Evolutionary conservation across 768 basidiomycete species (phyloP).

Genomic region (Boletus edulis): DNA sequence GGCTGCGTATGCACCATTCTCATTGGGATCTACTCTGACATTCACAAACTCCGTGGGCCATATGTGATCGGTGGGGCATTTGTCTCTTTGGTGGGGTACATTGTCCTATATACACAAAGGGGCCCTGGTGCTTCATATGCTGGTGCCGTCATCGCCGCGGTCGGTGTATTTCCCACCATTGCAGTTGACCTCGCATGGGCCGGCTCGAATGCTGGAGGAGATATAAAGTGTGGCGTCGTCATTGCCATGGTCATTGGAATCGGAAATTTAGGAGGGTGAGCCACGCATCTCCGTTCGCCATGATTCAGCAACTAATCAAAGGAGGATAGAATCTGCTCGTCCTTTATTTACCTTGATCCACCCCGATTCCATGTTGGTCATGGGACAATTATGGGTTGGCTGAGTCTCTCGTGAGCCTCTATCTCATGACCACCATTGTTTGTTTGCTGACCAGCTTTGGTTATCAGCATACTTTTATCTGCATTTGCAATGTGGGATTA

Average conservation of each 20-base stretch:
- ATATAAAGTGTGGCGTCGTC: constrained; percentile 49
- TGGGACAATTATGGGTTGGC: constrained; percentile 36
- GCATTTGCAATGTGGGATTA: constrained; percentile 50
- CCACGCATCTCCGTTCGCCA: constrained; percentile 13
- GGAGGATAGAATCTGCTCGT: constrained; percentile 36
- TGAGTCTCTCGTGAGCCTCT: constrained; percentile 26
- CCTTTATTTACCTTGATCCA: constrained; percentile 39
- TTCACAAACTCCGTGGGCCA: constrained; percentile 43
- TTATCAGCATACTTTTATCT: constrained; percentile 39
- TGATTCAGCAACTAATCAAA: constrained; percentile 1
- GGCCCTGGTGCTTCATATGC: constrained; percentile 35
- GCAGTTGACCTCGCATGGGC: constrained; percentile 52
- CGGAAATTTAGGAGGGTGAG: constrained; percentile 54
- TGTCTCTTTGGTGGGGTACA: constrained; percentile 50
- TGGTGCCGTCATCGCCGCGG: constrained; percentile 48
- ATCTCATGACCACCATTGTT: constrained; percentile 9
- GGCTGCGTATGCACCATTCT: constrained; percentile 44
- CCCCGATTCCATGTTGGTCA: constrained; percentile 39
- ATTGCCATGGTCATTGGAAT: constrained; percentile 53
- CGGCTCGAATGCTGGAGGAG: constrained; percentile 54
- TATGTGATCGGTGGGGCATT: constrained; percentile 43
- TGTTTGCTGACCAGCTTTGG: constrained; percentile 26
- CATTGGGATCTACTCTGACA: constrained; percentile 43
- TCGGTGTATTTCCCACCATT: constrained; percentile 53
- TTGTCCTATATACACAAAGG: constrained; percentile 41